These are phyloP conservation scores for Blastomyces gilchristii DNA, from an alignment of 2,329 filamentous ascomycete genomes.

Conservation along the genomic window DNA sequence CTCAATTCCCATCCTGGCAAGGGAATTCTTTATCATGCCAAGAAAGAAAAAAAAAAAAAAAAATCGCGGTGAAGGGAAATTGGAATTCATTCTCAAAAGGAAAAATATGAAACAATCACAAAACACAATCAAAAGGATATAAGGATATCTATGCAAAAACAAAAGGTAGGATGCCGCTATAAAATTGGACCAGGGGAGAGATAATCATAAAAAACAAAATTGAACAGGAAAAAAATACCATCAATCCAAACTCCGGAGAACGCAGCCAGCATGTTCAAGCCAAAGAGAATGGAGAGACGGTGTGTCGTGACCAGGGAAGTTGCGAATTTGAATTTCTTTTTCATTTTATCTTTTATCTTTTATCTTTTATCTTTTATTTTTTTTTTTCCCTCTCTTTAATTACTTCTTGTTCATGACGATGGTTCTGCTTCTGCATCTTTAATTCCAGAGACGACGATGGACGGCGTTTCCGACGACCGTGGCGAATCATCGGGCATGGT, in stretches of 20 bases:
- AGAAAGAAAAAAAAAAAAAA: not conserved
- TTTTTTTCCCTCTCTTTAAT: not conserved
- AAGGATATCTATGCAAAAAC: not conserved
- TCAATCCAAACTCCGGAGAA: not conserved
- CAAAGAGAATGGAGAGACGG: not conserved
- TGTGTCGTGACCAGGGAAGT: not conserved
- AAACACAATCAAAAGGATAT: not conserved
- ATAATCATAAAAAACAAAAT: not conserved
- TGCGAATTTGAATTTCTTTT: not conserved
- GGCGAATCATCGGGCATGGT: conserved; percentile 17
- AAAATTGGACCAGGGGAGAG: not conserved
- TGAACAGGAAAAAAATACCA: not conserved
- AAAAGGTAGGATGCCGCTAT: not conserved
- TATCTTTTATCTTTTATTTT: not conserved
- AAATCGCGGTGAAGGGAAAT: not conserved
- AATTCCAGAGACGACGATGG: conserved; percentile 29
- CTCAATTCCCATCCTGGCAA: not conserved
- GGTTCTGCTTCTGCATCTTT: conserved; percentile 19
- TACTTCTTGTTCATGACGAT: conserved; percentile 1
- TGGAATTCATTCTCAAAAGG: not conserved
- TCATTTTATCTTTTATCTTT: not conserved
- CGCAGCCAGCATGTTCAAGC: not conserved
- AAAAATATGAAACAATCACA: not conserved
- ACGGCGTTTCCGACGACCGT: conserved; percentile 22
- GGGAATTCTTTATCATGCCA: not conserved